These are phyloP conservation scores for Aspergillus cejpii DNA, from an alignment of 2,329 filamentous ascomycete genomes.

Conservation along the genomic window DNA sequence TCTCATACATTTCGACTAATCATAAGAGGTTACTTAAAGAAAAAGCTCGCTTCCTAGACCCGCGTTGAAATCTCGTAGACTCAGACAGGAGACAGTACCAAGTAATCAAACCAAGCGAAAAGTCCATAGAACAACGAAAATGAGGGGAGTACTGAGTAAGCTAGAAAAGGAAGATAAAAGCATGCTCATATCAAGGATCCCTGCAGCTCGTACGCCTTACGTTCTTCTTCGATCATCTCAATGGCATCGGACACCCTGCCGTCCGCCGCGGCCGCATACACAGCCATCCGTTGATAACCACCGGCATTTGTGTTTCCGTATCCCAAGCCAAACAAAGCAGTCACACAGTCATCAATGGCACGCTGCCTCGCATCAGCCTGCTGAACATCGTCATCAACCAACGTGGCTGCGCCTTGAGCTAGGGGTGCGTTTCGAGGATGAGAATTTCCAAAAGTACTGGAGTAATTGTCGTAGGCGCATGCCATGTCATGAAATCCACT, in stretches of 20 bases:
- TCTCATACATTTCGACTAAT: constrained; percentile 1
- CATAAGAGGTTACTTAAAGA: not conserved
- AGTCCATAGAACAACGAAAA: not conserved
- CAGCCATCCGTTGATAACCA: constrained; percentile 34
- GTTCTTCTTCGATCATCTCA: constrained; percentile 47
- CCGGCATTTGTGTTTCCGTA: constrained; percentile 34
- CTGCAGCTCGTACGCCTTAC: constrained; percentile 36
- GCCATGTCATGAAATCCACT: constrained; percentile 1
- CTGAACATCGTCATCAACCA: not conserved
- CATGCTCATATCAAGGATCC: constrained; percentile 6
- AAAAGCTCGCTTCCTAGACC: not conserved
- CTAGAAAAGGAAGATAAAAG: constrained; percentile 2
- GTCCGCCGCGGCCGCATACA: constrained; percentile 43
- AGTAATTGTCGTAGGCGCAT: not conserved
- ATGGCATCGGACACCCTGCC: constrained; percentile 42
- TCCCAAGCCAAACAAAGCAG: constrained; percentile 36
- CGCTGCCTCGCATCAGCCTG: constrained; percentile 1
- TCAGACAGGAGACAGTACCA: no score
- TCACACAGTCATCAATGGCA: constrained; percentile 35
- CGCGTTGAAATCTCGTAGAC: not conserved
- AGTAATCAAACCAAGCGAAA: not conserved
- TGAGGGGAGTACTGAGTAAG: not conserved
- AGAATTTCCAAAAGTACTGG: not conserved
- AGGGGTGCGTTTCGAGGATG: not conserved
- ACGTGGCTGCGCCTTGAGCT: not conserved